Base-by-base conservation (phyloP, 2,329 filamentous ascomycete genomes). In the Ophioceras dolichostomum region DNA sequence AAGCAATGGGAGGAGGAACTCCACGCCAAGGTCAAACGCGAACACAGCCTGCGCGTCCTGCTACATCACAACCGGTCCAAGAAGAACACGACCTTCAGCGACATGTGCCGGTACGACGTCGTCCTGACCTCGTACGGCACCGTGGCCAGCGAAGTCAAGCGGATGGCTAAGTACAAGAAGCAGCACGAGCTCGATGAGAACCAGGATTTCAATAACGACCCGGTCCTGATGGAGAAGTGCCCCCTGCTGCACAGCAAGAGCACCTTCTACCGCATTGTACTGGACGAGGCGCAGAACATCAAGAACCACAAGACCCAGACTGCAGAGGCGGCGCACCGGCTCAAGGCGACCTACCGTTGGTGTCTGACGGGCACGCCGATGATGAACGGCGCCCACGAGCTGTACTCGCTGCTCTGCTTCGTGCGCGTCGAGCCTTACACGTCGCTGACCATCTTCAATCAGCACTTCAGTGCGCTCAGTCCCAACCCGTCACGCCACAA, bases 1-100 rank as follows among this genome's bases (percentile, higher is more conserved):
- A 73, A 77, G 13, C 87, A 94, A 53, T 94, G 87, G 87, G 76
- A 83, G 49, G 70, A 78, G 34, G 87, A 94, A 55, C 84, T 94
- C 33, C 56, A 66, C 40, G 70, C 67, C 27, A 87, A 88, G 55
- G 58, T 91, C 26, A 76, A 76, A 42, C 45, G 58, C 0, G 59
- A 60, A 0, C 64, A 82, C 50, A 61, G 65, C 22, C 58, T 93
- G 12, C 75, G 65, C 0, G 76, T 84, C 2, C 76, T 73, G 45
- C 68, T 87, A 22, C 72, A 84, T 39, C 85, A 94, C 49, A 73
- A 74, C 17, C n/a, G n/a, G n/a, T n/a, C n/a, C n/a, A n/a, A n/a
- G n/a, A 81, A 72, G 43, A 73, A 69, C 44, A 58, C 63, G n/a
- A 58, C 58, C 4, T 87, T 76, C 56, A 58, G 65, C 22, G 68